Evolutionary conservation across 768 basidiomycete species (phyloP), one percentile per base, ranked within the genome.

Genomic region (Phanerochaete carnosa): DNA sequence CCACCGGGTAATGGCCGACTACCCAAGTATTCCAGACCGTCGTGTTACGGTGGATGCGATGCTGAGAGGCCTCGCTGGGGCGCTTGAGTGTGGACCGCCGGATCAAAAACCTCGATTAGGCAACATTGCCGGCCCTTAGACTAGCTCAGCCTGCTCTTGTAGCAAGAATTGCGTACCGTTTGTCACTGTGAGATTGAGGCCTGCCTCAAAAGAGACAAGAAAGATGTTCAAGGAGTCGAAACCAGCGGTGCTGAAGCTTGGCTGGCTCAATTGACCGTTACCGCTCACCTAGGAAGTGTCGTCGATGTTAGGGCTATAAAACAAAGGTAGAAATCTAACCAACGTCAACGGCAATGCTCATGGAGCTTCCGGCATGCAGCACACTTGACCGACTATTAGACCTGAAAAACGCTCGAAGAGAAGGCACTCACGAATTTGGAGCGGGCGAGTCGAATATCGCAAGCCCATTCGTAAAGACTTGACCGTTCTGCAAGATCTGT

Each of bases 141-240:
- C n/a, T n/a, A n/a, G n/a, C n/a, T n/a, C n/a, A n/a, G n/a, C 78
- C 12, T 66, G 69, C 54, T 81, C 78, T 49, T 73, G 70, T 3
- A 68, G 64, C 1, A 81, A 69, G 30, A 82, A 66, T 16, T 59
- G 63, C 11, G 79, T 58, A 3, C 74, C 75, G 26, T 62, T 52
- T 23, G 77, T 73, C 25, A 83, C 73, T 5, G 78, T 80, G 4
- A 79, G 43, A 62, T 82, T 81, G 30, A 72, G 26, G n/a, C 71
- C 68, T 11, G 71, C 69, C 33, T 71, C 57, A 1, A 73, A 63
- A 2, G 82, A 82, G 9, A 80, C 75, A 12, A 82, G 70, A 60
- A 74, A 82, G 7, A 82, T 74, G 32, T 79, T 72, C 7, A 82
- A 65, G 8, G 68, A 66, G 57, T 77, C 72, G 15, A 62, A 54